phyloP scores from a whole-genome alignment of 306 rosid genomes.

The Pueraria montana region DNA sequence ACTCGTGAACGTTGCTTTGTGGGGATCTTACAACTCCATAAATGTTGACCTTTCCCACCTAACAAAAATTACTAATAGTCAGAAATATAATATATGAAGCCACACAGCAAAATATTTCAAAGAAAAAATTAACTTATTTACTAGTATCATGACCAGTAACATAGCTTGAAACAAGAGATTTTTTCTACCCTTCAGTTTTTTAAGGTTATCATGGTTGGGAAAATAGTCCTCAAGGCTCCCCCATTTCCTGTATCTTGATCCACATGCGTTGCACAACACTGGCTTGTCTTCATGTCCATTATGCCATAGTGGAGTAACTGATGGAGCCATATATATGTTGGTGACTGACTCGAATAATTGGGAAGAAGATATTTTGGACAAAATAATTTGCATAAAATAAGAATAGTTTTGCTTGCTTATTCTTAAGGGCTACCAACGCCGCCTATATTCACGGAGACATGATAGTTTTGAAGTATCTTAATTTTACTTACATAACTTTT shows the following conservation, averaged over 20 bases:
- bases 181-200: not conserved
- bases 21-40: not conserved
- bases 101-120: not conserved
- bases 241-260: not conserved
- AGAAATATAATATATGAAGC: not conserved
- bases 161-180: not conserved
- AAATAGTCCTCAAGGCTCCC: conserved; percentile 1
- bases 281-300: not conserved
- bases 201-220: conserved; percentile 5
- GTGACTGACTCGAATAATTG: not conserved
- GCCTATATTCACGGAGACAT: too few species aligned
- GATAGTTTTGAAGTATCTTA: too few species aligned
- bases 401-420: too few species aligned
- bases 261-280: not conserved
- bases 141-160: not conserved
- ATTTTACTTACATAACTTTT: too few species aligned
- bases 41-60: not conserved
- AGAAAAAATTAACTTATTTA: not conserved
- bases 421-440: too few species aligned
- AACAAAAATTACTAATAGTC: not conserved
- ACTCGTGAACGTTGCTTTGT: not conserved
- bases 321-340: not conserved
- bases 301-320: not conserved
- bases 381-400: not conserved
- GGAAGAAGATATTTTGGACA: not conserved